Evolutionary conservation across 106 monocot genomes (phyloP).

Genomic region (Iris macrosiphon): DNA sequence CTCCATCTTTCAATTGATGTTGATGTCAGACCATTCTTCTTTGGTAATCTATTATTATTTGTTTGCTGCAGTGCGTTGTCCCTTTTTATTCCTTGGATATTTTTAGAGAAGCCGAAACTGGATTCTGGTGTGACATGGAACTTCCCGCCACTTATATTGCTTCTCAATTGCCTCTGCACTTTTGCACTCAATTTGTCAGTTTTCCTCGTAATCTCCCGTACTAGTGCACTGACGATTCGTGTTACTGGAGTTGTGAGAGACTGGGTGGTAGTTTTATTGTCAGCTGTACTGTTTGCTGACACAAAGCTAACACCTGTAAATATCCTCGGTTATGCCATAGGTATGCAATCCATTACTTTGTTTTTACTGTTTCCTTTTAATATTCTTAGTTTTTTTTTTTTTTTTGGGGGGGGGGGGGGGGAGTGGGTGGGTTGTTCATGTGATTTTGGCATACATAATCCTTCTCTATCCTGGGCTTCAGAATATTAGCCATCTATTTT

Average conservation of each 20-base stretch:
- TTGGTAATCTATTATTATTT: background rate
- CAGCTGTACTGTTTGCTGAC: slow-evolving; percentile 70
- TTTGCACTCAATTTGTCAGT: slow-evolving; percentile 93
- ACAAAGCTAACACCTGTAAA: slow-evolving; percentile 76
- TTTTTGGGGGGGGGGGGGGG: too few relatives aligned
- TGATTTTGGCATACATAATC: too few relatives aligned
- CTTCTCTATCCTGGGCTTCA: too few relatives aligned
- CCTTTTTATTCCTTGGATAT: slow-evolving; percentile 91
- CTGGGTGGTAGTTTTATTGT: slow-evolving; percentile 88
- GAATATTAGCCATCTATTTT: too few relatives aligned
- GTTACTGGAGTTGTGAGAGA: slow-evolving; percentile 98
- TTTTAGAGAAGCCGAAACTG: slow-evolving; percentile 95
- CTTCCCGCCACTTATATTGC: slow-evolving; percentile 59
- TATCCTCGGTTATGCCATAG: slow-evolving; percentile 85
- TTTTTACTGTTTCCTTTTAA: background rate
- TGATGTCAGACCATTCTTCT: background rate
- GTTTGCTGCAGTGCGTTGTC: slow-evolving; percentile 70
- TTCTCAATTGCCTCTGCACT: slow-evolving; percentile 85
- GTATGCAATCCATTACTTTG: slow-evolving; percentile 30
- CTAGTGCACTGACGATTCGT: slow-evolving; percentile 93
- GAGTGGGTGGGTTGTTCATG: too few relatives aligned
- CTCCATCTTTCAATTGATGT: background rate
- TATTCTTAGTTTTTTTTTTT: background rate
- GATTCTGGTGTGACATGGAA: slow-evolving; percentile 66
- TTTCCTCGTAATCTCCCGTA: slow-evolving; percentile 86